Conservation (phyloP, 2,329 filamentous ascomycete genomes). For the Ophiostoma australiae region DNA sequence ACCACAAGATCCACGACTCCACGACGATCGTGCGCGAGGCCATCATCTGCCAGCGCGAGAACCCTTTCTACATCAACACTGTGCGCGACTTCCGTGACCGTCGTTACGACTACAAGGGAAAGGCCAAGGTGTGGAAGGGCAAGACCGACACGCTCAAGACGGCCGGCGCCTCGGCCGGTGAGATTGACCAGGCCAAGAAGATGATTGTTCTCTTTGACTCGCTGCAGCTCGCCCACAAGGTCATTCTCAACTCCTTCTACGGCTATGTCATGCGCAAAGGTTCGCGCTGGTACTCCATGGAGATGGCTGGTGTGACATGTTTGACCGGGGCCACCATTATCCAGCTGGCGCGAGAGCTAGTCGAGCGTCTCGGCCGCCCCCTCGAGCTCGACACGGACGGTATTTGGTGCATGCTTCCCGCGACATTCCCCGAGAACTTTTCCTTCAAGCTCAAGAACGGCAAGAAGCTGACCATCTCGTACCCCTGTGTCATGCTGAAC, state of each 20-base stretch:
- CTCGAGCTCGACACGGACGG: conserved; percentile 95
- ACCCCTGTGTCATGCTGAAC: conserved; percentile 98
- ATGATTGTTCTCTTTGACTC: conserved; percentile 98
- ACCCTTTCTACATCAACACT: conserved; percentile 96
- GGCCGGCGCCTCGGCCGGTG: conserved; percentile 66
- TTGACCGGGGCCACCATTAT: conserved; percentile 95
- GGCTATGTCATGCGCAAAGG: conserved; percentile 99
- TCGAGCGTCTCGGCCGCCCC: conserved; percentile 87
- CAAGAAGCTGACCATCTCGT: conserved; percentile 94
- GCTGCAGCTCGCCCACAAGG: conserved; percentile 93
- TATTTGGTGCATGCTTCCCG: conserved; percentile 99
- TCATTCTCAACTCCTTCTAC: conserved; percentile 98
- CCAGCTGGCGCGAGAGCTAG: conserved; percentile 87
- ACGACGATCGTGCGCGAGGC: conserved; percentile 90
- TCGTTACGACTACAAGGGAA: conserved; percentile 96
- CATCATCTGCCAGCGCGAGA: conserved; percentile 96
- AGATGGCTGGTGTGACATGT: conserved; percentile 98
- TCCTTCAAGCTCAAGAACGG: conserved; percentile 89
- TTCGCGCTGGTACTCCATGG: conserved; percentile 97
- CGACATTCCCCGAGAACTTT: conserved; percentile 95
- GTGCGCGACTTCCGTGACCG: conserved; percentile 95
- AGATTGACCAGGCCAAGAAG: conserved; percentile 94
- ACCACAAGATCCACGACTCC: conserved; percentile 96
- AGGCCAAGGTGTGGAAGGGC: conserved; percentile 97
- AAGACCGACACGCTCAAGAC: conserved; percentile 85